Base-by-base conservation (phyloP, 1,284 basidiomycete genomes). In the Cystobasidium slooffiae region DNA sequence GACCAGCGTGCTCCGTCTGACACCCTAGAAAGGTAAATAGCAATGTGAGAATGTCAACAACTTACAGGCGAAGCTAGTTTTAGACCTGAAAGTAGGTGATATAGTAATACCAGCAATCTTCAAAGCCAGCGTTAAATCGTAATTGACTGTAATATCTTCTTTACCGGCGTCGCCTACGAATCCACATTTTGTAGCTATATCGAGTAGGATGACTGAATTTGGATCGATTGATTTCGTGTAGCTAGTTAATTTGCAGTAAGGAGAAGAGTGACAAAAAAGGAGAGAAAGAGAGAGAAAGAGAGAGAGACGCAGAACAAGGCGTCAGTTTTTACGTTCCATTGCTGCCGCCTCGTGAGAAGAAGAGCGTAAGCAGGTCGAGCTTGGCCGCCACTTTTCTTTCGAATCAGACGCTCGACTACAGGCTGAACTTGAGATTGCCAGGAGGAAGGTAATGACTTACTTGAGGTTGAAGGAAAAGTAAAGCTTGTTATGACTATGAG, bases 151-250 rank as follows among this genome's bases (percentile, higher is more conserved):
- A 63, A 81, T 69, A 47, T 78, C 74, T 52, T 22, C 37, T 61
- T 51, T 49, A 47, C 74, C 49, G 53, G 47, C 52, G 6, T 66
- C 31, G 31, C 78, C 78, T 10, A 78, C 64, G 72, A 80, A 80
- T 4, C 80, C 80, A 49, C 80, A 81, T 67, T 78, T 78, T 24
- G 55, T 76, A 47, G 78, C 79, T 46, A 81, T 80, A 72, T 81
- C 80, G 10, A 68, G 74, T 22, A 80, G 56, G 20, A 81, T 78
- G 3, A 69, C 67, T 53, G 76, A 68, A 72, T 79, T 74, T 10
- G 77, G 75, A 62, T 81, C 80, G 76, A 77, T 75, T 20, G 76
- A 65, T 14, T 76, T 76, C 22, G 77, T 79, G 61, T 79, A 79
- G 53, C 67, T 75, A 39, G 31, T 47, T 14, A n/a, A 44, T 7